These are phyloP conservation scores for Saccharomycopsis sp. DNA, from an alignment of 805 yeast species.

Conservation along the genomic window DNA sequence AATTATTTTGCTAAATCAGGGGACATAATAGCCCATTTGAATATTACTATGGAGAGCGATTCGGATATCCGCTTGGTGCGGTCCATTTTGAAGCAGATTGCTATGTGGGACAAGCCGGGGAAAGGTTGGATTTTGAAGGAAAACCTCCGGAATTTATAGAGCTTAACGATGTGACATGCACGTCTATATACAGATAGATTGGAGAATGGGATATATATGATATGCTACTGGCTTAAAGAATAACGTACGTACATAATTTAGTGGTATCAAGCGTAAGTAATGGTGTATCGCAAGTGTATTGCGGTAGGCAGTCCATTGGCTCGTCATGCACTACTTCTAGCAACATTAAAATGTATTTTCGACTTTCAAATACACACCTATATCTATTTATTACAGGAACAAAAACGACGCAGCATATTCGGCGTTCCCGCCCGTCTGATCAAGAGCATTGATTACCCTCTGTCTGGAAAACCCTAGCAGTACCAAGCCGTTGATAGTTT, in stretches of 20 bases:
- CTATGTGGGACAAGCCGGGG: constrained; percentile 53
- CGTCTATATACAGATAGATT: too few relatives aligned
- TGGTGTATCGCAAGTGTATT: too few relatives aligned
- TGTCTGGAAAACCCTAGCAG: constrained; percentile 64
- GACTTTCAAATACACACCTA: neutral
- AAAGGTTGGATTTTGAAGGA: constrained; percentile 62
- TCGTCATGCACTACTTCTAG: too few relatives aligned
- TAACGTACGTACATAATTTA: too few relatives aligned
- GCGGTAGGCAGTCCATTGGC: too few relatives aligned
- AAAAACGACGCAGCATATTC: constrained; percentile 82
- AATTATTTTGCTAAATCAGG: constrained; percentile 42
- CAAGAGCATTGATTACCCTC: constrained; percentile 60
- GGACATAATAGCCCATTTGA: constrained; percentile 36
- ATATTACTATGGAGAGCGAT: constrained; percentile 38
- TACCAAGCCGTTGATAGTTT: constrained; percentile 40
- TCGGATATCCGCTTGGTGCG: constrained; percentile 53
- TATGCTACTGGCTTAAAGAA: too few relatives aligned
- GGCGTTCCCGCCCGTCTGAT: constrained; percentile 64
- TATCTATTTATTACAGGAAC: constrained; percentile 33
- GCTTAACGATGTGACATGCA: too few relatives aligned
- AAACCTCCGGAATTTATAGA: constrained; percentile 34
- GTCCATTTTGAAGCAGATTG: constrained; percentile 60
- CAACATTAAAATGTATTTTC: too few relatives aligned
- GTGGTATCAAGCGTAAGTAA: too few relatives aligned
- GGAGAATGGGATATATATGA: too few relatives aligned